A percentile compares a stretch with the other conserved stretches of the same genome.
Evolutionary conservation across 2,329 filamentous ascomycete genomes (phyloP).

Genomic region (Fusarium xyrophilum): DNA sequence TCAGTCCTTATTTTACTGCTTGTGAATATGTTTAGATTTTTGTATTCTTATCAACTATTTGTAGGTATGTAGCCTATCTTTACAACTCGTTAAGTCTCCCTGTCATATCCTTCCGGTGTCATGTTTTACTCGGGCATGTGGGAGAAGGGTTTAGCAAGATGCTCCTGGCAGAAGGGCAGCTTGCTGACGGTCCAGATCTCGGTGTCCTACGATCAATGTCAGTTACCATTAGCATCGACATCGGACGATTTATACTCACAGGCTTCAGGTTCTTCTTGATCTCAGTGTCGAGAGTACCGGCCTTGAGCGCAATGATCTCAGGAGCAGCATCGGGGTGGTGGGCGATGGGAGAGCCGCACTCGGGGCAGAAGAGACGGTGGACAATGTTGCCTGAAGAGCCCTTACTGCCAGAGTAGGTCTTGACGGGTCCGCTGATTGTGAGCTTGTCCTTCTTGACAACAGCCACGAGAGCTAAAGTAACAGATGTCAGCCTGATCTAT

Average conservation of each 20-base stretch:
- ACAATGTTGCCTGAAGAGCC: constrained; percentile 68
- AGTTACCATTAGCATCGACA: neutral
- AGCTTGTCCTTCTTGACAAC: constrained; percentile 72
- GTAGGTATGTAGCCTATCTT: neutral
- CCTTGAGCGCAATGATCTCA: constrained; percentile 73
- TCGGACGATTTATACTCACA: constrained; percentile 47
- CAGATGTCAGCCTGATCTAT: constrained; percentile 5
- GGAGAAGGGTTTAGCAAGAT: constrained; percentile 67
- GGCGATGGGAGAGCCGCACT: constrained; percentile 73
- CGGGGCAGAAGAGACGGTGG: constrained; percentile 72
- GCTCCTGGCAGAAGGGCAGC: constrained; percentile 73
- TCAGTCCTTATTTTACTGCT: neutral
- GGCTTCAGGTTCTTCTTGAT: constrained; percentile 74
- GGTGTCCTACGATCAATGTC: constrained; percentile 57
- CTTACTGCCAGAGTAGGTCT: constrained; percentile 64
- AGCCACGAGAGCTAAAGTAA: constrained; percentile 63
- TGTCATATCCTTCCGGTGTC: neutral
- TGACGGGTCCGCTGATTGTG: constrained; percentile 67
- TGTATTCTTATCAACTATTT: constrained; percentile 1
- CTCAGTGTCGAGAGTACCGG: constrained; percentile 66
- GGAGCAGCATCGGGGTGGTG: constrained; percentile 75
- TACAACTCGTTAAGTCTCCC: constrained; percentile 6
- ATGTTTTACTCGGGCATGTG: constrained; percentile 64
- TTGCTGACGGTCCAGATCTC: constrained; percentile 75
- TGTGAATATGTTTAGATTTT: neutral